Percentiles rank a stretch among this genome's conserved stretches.
phyloP scores from a whole-genome alignment of 306 rosid genomes.

The Parietaria judaica region DNA sequence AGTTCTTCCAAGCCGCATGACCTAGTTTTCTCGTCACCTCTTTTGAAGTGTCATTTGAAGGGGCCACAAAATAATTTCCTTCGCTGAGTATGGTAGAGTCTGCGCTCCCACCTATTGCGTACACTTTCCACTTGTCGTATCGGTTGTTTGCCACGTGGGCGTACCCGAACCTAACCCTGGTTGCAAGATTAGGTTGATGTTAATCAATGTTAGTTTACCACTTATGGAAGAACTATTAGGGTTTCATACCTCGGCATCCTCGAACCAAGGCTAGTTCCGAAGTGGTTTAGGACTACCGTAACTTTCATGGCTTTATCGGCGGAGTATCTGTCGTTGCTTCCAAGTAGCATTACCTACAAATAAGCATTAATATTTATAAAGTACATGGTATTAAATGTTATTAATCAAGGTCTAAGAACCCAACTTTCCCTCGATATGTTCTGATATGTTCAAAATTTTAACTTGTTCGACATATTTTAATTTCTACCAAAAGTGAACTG shows the following conservation, averaged over 20 bases:
- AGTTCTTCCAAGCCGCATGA: slow-evolving; percentile 40
- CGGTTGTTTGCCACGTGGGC: slow-evolving; percentile 73
- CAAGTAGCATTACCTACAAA: slow-evolving; percentile 57
- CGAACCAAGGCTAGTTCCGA: slow-evolving; percentile 41
- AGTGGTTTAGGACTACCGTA: slow-evolving; percentile 36
- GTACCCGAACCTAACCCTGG: slow-evolving; percentile 86
- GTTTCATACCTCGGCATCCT: slow-evolving; percentile 49
- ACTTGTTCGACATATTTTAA: no score
- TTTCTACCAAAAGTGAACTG: no score
- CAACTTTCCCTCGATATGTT: no score
- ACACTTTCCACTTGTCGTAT: slow-evolving; percentile 71
- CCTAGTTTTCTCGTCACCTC: slow-evolving; percentile 69
- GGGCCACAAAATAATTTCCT: slow-evolving; percentile 54
- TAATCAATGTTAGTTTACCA: no score
- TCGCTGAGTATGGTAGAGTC: slow-evolving; percentile 79
- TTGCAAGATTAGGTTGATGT: no score
- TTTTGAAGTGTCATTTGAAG: slow-evolving; percentile 26
- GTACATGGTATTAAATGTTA: no score
- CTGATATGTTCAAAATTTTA: no score
- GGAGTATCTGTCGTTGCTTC: slow-evolving; percentile 44
- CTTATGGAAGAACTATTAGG: slow-evolving; percentile 8
- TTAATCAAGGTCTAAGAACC: no score
- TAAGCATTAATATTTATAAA: slow-evolving; percentile 10
- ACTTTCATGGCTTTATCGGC: slow-evolving; percentile 50
- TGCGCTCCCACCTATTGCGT: slow-evolving; percentile 85